Evolutionary conservation across 352 stramenopile species (phyloP), one percentile per base, ranked within the genome.

Genomic region (Phytopythium mirpurense): DNA sequence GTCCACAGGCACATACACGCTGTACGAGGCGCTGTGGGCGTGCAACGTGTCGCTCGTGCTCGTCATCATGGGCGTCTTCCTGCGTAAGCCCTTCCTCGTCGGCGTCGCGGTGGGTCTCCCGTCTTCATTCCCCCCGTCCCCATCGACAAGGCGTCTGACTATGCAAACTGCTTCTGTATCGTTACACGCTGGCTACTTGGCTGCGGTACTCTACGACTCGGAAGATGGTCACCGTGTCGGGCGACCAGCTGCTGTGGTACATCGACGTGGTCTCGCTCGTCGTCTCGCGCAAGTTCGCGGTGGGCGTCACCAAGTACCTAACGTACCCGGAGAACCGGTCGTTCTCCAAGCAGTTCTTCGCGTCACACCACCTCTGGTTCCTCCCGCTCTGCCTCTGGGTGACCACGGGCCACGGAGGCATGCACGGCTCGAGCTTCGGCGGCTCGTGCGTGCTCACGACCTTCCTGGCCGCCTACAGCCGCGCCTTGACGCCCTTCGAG

Each of bases 191-290:
- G 11, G 18, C 8, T 45, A n/a, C n/a, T n/a, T n/a, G n/a, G n/a
- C n/a, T n/a, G n/a, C n/a, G 29, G 29, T 32, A 9, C 3, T 53
- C 6, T 42, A 7, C 10, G 40, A 48, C 19, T 24, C n/a, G 3
- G 23, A 80, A 88, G 76, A 96, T 90, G 72, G 73, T 95, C 18
- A 92, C 88, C 19, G 90, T 98, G 6, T 94, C 87, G 16, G 93
- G 96, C 36, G 90, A 98, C 62, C 93, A 98, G 55, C 42, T 98
- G 26, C 62, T 96, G 16, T 98, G 91, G 91, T 98, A 93, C 57
- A 74, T 96, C 14, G 90, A 97, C 69, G 67, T 82, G 31, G 36
- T 79, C 12, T 87, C 57, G 38, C 95, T 83, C 50, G 32, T 87
- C 5, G 44, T 95, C 47, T 86, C 66, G 23, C 67, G 80, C 54